Evolutionary conservation across 768 basidiomycete species (phyloP).

Genomic region (Myochromella boudieri): DNA sequence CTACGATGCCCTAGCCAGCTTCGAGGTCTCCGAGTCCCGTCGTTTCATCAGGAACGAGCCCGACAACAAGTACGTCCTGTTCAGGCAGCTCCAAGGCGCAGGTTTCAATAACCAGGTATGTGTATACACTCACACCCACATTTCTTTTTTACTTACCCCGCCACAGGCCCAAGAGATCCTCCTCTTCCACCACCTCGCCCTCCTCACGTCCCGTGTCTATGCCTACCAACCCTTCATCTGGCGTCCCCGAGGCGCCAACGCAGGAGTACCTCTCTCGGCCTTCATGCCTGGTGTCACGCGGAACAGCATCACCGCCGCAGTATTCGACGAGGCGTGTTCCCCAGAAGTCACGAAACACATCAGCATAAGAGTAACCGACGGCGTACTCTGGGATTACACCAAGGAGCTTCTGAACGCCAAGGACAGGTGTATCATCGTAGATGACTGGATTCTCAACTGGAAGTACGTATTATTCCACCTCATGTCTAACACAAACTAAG

Average conservation of each 20-base stretch:
- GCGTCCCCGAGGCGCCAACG: conserved; percentile 41
- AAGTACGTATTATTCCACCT: conserved; percentile 25
- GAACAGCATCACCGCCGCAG: conserved; percentile 31
- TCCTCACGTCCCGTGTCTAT: conserved; percentile 37
- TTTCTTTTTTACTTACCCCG: background rate
- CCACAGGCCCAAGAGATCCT: conserved; percentile 45
- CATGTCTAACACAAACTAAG: background rate
- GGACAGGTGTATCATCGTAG: conserved; percentile 42
- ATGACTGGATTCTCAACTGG: conserved; percentile 46
- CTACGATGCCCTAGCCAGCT: conserved; percentile 30
- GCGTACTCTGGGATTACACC: conserved; percentile 37
- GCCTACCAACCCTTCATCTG: conserved; percentile 47
- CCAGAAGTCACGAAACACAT: conserved; percentile 36
- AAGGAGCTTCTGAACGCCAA: conserved; percentile 27
- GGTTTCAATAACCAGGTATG: conserved; percentile 50
- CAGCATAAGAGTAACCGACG: conserved; percentile 23
- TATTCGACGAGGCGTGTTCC: conserved; percentile 41
- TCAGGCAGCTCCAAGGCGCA: conserved; percentile 45
- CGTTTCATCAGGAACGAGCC: conserved; percentile 23
- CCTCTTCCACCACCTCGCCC: conserved; percentile 44
- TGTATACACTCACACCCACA: background rate
- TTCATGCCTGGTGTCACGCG: conserved; percentile 41
- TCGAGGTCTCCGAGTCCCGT: conserved; percentile 30
- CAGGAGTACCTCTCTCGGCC: conserved; percentile 40
- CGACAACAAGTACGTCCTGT: conserved; percentile 38